These are phyloP conservation scores for Macrolepiota fuliginosa DNA, from an alignment of 768 basidiomycete genomes.

Conservation along the genomic window DNA sequence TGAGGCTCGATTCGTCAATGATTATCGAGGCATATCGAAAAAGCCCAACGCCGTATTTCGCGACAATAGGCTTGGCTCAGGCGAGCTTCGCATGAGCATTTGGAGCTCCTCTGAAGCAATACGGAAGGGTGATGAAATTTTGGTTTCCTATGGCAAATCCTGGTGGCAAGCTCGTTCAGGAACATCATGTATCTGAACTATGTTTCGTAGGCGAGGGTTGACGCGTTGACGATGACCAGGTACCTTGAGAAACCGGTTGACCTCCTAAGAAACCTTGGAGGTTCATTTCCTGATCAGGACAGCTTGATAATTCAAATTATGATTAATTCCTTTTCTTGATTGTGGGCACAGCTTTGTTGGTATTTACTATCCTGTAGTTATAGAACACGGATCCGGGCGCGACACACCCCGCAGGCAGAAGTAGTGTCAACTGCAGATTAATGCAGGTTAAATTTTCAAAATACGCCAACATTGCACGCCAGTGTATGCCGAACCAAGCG, in stretches of 20 bases:
- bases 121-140: constrained; percentile 78
- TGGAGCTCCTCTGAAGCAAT: constrained; percentile 62
- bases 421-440: no score
- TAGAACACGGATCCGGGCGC: no score
- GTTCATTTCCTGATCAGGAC: background rate
- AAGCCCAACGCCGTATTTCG: constrained; percentile 73
- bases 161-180: constrained; percentile 67
- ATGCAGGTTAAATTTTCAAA: no score
- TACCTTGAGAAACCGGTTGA: background rate
- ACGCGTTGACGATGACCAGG: no score
- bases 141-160: constrained; percentile 86
- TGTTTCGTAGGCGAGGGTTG: no score
- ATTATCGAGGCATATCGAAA: constrained; percentile 74
- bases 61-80: constrained; percentile 48
- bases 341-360: no score
- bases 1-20: constrained; percentile 87
- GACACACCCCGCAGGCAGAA: no score
- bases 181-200: no score
- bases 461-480: no score
- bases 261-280: background rate
- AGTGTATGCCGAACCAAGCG: no score
- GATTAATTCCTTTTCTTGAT: background rate
- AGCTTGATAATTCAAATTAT: background rate
- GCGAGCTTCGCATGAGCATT: constrained; percentile 76
- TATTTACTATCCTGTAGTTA: no score